These are phyloP conservation scores for Bertia moriformis DNA, from an alignment of 2,329 filamentous ascomycete species.

Conservation along the genomic window DNA sequence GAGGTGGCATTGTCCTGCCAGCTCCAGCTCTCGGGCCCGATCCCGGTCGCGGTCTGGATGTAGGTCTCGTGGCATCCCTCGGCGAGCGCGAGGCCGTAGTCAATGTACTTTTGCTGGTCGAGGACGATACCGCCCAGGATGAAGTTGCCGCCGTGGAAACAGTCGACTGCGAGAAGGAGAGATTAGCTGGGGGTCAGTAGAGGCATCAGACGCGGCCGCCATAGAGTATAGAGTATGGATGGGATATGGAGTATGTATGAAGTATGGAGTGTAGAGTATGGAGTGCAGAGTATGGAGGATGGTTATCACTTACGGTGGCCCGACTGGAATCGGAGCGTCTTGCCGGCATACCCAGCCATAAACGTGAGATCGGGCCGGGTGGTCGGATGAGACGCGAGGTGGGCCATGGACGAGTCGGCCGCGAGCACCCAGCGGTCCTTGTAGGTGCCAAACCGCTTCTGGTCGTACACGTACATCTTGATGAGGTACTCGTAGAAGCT, in stretches of 20 bases:
- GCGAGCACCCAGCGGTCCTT: conserved; percentile 63
- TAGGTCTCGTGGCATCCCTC: conserved; percentile 66
- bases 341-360: conserved; percentile 39
- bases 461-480: conserved; percentile 79
- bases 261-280: too few relatives aligned
- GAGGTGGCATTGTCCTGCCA: conserved; percentile 35
- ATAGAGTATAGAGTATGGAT: too few relatives aligned
- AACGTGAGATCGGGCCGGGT: conserved; percentile 60
- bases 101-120: conserved; percentile 46
- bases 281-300: conserved; percentile 1
- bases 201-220: conserved; percentile 10
- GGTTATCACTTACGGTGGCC: conserved; percentile 27
- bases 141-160: conserved; percentile 75
- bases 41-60: conserved; percentile 47
- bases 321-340: conserved; percentile 25
- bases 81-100: conserved; percentile 61
- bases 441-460: conserved; percentile 44
- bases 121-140: conserved; percentile 67
- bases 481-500: conserved; percentile 83
- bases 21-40: conserved; percentile 61
- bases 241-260: too few relatives aligned
- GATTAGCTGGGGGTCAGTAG: too few relatives aligned
- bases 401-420: conserved; percentile 59
- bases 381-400: conserved; percentile 55
- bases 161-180: conserved; percentile 43